Evolutionary conservation across 495 filamentous ascomycete genomes (phyloP).

Genomic region (Neurospora terricola): DNA sequence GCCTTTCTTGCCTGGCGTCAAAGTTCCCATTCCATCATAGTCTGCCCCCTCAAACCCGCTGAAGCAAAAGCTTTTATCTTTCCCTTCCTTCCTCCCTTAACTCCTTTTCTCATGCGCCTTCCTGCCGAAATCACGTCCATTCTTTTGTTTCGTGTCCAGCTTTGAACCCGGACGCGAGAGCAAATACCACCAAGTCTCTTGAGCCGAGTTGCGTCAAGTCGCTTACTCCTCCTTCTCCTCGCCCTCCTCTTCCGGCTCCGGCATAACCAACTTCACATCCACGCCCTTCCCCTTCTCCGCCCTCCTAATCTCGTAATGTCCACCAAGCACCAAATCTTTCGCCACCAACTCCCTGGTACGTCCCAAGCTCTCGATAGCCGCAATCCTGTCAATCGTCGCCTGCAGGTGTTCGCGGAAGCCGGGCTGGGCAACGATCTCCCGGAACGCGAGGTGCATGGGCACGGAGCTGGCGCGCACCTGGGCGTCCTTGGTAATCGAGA

Average conservation of each 20-base stretch:
- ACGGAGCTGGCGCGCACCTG: conserved; percentile 89
- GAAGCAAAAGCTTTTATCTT: too few species aligned
- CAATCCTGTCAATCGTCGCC: conserved; percentile 72
- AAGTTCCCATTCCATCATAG: too few species aligned
- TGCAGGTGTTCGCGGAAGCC: conserved; percentile 78
- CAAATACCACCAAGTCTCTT: too few species aligned
- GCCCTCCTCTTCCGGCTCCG: conserved; percentile 12
- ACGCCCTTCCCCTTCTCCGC: conserved; percentile 13
- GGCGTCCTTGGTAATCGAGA: conserved; percentile 82
- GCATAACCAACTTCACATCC: conserved; percentile 16
- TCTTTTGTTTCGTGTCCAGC: too few species aligned
- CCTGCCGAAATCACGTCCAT: too few species aligned
- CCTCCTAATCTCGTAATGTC: conserved; percentile 62
- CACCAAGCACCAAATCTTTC: conserved; percentile 64
- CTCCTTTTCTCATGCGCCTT: too few species aligned
- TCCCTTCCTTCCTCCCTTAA: too few species aligned
- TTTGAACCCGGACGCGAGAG: too few species aligned
- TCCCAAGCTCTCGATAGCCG: conserved; percentile 84
- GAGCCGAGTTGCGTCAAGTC: too few species aligned
- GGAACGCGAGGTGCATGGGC: conserved; percentile 90
- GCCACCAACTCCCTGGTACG: conserved; percentile 85
- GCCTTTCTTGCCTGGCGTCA: too few species aligned
- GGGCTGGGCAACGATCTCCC: conserved; percentile 58
- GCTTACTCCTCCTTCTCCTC: neutral
- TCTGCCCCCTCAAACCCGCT: too few species aligned